Conservation (phyloP, 2,329 filamentous ascomycete species). For the Anthostomella pinea region DNA sequence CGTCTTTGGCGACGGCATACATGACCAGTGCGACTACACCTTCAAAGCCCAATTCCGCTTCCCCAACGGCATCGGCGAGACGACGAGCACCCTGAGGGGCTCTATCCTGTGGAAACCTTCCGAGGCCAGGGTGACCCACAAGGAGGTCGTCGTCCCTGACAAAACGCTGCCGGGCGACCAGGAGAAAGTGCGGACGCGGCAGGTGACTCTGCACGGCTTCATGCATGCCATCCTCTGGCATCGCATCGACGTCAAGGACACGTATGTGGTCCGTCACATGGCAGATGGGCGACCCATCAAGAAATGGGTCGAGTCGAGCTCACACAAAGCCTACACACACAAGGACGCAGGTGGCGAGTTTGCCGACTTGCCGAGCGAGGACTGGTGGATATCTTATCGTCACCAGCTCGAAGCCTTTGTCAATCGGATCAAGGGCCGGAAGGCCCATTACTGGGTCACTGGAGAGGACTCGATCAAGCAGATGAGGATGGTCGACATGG, state of each 20-base stretch:
- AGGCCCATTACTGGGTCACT: conserved; percentile 39
- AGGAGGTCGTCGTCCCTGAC: conserved; percentile 22
- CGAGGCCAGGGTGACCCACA: conserved; percentile 18
- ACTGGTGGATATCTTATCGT: conserved; percentile 43
- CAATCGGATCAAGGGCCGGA: conserved; percentile 38
- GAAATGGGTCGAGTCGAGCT: conserved; percentile 7
- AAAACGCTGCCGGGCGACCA: conserved; percentile 16
- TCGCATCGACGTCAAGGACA: conserved; percentile 36
- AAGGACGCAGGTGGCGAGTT: conserved; percentile 27
- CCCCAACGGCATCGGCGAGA: conserved; percentile 36
- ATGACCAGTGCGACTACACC: conserved; percentile 33
- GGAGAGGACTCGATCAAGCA: conserved; percentile 41
- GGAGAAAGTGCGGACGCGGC: conserved; percentile 20
- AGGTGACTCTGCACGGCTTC: conserved; percentile 29
- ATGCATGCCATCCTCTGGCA: conserved; percentile 30
- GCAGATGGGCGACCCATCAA: conserved; percentile 11
- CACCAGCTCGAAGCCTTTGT: conserved; percentile 50
- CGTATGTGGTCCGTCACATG: conserved; percentile 29
- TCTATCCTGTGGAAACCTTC: conserved; percentile 19
- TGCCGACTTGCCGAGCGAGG: conserved; percentile 28
- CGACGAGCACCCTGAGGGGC: conserved; percentile 27
- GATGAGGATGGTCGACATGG: conserved; percentile 47
- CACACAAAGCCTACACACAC: conserved; percentile 36
- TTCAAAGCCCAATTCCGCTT: conserved; percentile 39
- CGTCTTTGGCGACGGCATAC: conserved; percentile 27